Evolutionary conservation across 129 eudicot genomes (phyloP), one percentile per base, ranked within the genome.

Genomic region (Helichrysum umbraculigerum): DNA sequence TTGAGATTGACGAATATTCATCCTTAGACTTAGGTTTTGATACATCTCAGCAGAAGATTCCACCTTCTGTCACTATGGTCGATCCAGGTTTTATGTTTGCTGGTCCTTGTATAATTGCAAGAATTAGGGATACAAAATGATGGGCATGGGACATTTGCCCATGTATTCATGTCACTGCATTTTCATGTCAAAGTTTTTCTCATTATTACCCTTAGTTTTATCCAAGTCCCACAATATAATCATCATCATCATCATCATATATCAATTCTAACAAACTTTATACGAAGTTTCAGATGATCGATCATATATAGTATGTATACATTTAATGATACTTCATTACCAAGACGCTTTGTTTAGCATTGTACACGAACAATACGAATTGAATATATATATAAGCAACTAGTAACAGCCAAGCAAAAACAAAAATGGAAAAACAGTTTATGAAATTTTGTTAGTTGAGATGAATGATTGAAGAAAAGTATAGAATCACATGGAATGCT

Each of bases 401-500:
- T 25, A 39, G 14, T 51, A 21, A 33, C 66, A 76, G 39, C 20
- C 16, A 66, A 56, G 20, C 22, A 32, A 30, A 29, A 68, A 41
- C 57, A 37, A 16, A 72, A 37, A 22, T 64, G 68, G 50, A 52
- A 63, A 65, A 64, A 33, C 57, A 9, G 9, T 32, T 63, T 33
- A 6, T 54, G 32, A 39, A 51, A 25, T 54, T 50, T n/a, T 35
- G 78, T 72, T 52, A 52, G 78, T 79, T 72, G 51, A 72, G 68
- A 72, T 12, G 47, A 76, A 74, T 16, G 59, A 77, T 56, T 10
- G 22, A 7, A 67, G 35, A 66, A 52, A 79, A 76, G 42, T 52
- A 64, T 79, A 51, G 19, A 61, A 74, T 72, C 83, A 79, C 83
- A 79, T 79, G 83, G 74, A 79, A 52, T 79, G 78, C 78, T 64